Conservation (phyloP, 2,329 filamentous ascomycete genomes). For the Neobulgaria alba region DNA sequence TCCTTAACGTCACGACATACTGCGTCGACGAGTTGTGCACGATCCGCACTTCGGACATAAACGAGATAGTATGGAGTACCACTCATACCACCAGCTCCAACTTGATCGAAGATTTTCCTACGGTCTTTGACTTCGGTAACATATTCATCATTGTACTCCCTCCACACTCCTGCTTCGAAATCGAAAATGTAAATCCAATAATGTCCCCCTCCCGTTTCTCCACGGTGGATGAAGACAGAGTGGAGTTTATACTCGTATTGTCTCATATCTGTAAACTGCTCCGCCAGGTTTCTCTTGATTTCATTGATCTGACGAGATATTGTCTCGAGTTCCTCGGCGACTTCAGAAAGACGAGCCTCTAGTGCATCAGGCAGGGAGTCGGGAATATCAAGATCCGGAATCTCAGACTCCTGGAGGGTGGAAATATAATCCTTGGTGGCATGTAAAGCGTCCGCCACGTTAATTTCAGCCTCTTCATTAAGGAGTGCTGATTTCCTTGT, state of each 20-base stretch:
- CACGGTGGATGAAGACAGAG: constrained; percentile 42
- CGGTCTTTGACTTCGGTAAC: constrained; percentile 62
- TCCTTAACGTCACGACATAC: constrained; percentile 37
- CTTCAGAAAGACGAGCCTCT: constrained; percentile 35
- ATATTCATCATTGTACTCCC: constrained; percentile 84
- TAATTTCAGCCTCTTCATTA: constrained; percentile 16
- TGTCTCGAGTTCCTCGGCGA: constrained; percentile 37
- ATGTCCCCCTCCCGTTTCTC: constrained; percentile 65
- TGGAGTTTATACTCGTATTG: constrained; percentile 54
- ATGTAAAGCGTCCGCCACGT: constrained; percentile 23
- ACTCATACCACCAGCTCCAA: constrained; percentile 47
- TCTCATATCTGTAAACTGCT: constrained; percentile 54
- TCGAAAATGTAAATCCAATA: constrained; percentile 85
- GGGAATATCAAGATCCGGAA: constrained; percentile 36
- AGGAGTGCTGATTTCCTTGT: constrained; percentile 25
- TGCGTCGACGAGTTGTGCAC: constrained; percentile 48
- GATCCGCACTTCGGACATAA: constrained; percentile 64
- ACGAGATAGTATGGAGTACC: constrained; percentile 72
- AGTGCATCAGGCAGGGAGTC: constrained; percentile 34
- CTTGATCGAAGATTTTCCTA: constrained; percentile 61
- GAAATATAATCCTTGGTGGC: constrained; percentile 34
- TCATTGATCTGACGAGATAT: constrained; percentile 40
- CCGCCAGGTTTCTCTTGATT: constrained; percentile 31
- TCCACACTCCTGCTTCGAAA: constrained; percentile 58
- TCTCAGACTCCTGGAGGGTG: constrained; percentile 33